Evolutionary conservation across 73 alveolate species (phyloP).

Genomic region (Paramecium caudatum): DNA sequence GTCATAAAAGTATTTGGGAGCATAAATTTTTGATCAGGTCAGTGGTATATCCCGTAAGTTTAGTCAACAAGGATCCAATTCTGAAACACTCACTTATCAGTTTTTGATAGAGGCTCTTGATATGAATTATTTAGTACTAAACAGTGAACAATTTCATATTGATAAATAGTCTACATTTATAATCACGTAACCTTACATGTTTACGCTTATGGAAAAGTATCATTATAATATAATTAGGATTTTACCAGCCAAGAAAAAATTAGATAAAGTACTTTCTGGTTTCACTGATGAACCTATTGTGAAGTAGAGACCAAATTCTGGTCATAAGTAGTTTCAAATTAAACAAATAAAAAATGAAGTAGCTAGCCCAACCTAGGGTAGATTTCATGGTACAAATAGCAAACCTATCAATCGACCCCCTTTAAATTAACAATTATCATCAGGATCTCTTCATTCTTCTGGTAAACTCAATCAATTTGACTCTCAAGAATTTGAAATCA

Average conservation of each 20-base stretch:
- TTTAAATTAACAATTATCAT: not conserved
- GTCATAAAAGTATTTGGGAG: slow-evolving; percentile 33
- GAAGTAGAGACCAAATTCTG: slow-evolving; percentile 20
- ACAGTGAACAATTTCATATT: not conserved
- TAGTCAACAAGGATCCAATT: too few species aligned
- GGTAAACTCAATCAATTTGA: slow-evolving; percentile 30
- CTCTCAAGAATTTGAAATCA: slow-evolving; percentile 21
- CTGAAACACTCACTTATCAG: not conserved
- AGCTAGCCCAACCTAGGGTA: not conserved
- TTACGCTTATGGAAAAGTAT: slow-evolving; percentile 6
- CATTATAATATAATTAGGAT: not conserved
- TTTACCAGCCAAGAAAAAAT: not conserved
- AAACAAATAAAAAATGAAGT: not conserved
- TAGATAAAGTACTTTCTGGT: not conserved
- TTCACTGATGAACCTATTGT: not conserved
- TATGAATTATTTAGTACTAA: not conserved
- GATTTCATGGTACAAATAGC: not conserved
- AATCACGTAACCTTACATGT: not conserved
- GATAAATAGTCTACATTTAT: not conserved
- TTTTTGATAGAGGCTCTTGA: slow-evolving; percentile 18
- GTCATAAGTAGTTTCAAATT: not conserved
- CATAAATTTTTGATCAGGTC: not conserved
- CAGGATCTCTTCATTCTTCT: slow-evolving; percentile 22
- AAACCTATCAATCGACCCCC: not conserved
- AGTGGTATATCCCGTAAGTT: not conserved